Conservation (phyloP, 1,139 yeast genomes). For the Lodderomyces elongisporus region DNA sequence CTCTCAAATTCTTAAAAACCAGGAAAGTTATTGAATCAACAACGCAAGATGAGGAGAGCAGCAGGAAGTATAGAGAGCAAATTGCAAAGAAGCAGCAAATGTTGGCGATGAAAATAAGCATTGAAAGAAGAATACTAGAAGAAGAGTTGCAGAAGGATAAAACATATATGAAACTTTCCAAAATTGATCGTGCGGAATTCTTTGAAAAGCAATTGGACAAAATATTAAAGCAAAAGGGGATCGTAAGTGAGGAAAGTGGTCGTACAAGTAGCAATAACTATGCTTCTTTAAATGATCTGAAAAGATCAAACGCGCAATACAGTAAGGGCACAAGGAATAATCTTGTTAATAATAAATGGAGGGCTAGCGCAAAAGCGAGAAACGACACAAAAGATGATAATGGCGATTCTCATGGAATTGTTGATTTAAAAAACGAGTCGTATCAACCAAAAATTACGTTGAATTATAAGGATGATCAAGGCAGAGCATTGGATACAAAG, state of each 20-base stretch:
- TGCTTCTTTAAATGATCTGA: background rate
- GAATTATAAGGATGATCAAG: slow-evolving; percentile 66
- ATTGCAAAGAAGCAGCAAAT: slow-evolving; percentile 30
- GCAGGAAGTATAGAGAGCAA: slow-evolving; percentile 19
- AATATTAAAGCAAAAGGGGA: slow-evolving; percentile 23
- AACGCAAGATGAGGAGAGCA: slow-evolving; percentile 10
- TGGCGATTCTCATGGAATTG: too few species aligned
- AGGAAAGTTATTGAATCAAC: slow-evolving; percentile 29
- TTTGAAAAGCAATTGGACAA: slow-evolving; percentile 28
- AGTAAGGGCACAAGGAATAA: slow-evolving; percentile 2
- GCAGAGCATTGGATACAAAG: slow-evolving; percentile 59
- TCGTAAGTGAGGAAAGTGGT: slow-evolving; percentile 10
- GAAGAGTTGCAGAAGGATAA: slow-evolving; percentile 36
- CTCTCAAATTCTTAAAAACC: slow-evolving; percentile 50
- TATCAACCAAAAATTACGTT: slow-evolving; percentile 66
- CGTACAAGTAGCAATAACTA: too few species aligned
- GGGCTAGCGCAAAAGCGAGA: too few species aligned
- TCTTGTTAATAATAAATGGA: background rate
- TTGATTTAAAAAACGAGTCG: slow-evolving; percentile 19
- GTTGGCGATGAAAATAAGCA: slow-evolving; percentile 27
- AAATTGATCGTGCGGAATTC: slow-evolving; percentile 24
- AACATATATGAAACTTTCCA: slow-evolving; percentile 24
- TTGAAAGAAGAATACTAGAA: slow-evolving; percentile 36
- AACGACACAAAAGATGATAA: background rate
- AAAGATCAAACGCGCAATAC: too few species aligned